These are phyloP conservation scores for Trametes coccinea DNA, from an alignment of 768 basidiomycete genomes.

Conservation along the genomic window DNA sequence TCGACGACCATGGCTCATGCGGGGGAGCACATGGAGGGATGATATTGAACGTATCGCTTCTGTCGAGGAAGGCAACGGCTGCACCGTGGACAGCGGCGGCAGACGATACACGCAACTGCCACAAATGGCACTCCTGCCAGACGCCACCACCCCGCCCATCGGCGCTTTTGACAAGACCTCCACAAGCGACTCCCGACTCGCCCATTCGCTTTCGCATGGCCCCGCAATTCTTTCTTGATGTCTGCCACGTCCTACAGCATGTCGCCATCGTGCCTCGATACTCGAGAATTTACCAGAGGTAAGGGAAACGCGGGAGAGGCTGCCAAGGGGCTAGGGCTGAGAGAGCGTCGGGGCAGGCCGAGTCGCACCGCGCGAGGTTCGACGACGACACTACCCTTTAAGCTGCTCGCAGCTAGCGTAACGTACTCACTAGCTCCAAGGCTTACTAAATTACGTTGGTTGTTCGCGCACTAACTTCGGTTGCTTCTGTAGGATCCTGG, in stretches of 20 bases:
- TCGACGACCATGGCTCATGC: neutral
- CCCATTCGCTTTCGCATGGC: neutral
- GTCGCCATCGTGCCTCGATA: neutral
- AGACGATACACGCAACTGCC: neutral
- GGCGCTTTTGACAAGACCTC: neutral
- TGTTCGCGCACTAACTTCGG: conserved; percentile 10
- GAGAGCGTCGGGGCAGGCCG: neutral
- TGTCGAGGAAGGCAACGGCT: neutral
- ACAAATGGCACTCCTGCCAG: neutral
- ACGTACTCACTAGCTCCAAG: conserved; percentile 2
- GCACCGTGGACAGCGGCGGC: neutral
- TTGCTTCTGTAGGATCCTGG: neutral
- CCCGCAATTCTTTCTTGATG: neutral
- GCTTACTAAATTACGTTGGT: conserved; percentile 2
- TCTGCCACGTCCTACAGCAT: neutral
- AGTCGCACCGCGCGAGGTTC: neutral
- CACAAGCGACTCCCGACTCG: neutral
- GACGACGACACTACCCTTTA: neutral
- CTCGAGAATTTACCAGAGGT: neutral
- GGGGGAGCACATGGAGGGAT: neutral
- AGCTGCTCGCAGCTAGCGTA: neutral
- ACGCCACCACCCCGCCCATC: neutral
- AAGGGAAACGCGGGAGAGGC: neutral
- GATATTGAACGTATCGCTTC: neutral
- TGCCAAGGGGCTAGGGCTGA: neutral